Base-by-base conservation (phyloP, 2,329 filamentous ascomycete genomes). In the Fusarium pseudonygamai region DNA sequence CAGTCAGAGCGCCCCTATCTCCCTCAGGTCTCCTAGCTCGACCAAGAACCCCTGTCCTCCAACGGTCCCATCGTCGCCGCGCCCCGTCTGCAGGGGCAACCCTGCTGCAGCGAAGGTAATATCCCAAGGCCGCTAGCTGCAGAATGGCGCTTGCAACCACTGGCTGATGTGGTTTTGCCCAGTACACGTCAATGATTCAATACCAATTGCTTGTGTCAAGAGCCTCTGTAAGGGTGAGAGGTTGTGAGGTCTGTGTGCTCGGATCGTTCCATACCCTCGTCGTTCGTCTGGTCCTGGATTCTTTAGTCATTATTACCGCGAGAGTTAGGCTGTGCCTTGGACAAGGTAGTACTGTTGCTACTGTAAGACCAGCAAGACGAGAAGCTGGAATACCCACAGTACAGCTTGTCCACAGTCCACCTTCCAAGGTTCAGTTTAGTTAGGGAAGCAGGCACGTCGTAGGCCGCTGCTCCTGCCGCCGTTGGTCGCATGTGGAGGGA, bases 101-200 rank as follows among this genome's bases (percentile, higher is more conserved):
- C 77, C 72, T 76, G 77, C 58, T 75, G 76, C 76, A 78, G 66
- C 73, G 71, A 55, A 75, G 75, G 76, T 79, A 79, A 79, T 79
- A 77, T 79, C 76, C 76, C 74, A 70, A 62, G 55, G 43, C 66
- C 75, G 64, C 65, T 79, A 79, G 78, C 67, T 79, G 77, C 76
- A 79, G 73, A 74, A 72, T 76, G 72, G 76, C 72, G 77, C 73
- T 74, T 75, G 58, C 70, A 78, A 74, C 60, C 73, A 78, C 73
- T 78, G 77, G 77, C 64, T 78, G 73, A 63, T 56, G 63, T 64
- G 61, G 64, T 39, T 72, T 59, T 65, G 36, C 60, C 52, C 67
- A 69, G 71, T 74, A 64, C 68, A 69, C 58, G 69, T 69, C 74
- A 68, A 71, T 50, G 71, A 60, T 60, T 64, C 61, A 71, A 69